A percentile compares a stretch with the other conserved stretches of the same genome.
Evolutionary conservation across 2,329 filamentous ascomycete genomes (phyloP).

Genomic region (Cladosporium sp.): DNA sequence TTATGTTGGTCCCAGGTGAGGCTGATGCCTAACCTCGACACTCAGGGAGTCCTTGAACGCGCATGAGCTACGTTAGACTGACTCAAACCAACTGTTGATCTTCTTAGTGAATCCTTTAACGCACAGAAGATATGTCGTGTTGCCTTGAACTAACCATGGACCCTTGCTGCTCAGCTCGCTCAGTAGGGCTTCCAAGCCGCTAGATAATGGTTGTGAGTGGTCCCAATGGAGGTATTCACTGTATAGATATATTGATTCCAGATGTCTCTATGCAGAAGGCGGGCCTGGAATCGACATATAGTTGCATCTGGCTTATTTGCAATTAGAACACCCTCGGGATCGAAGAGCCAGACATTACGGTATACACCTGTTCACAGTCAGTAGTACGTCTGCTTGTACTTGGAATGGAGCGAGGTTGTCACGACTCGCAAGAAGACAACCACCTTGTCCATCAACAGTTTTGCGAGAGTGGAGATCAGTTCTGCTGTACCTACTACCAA

Average conservation of each 20-base stretch:
- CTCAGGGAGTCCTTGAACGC: not conserved
- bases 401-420: not conserved
- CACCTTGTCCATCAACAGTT: not conserved
- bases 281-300: not conserved
- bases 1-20: not conserved
- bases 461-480: not conserved
- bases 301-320: not conserved
- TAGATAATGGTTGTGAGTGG: not conserved
- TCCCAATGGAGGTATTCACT: not conserved
- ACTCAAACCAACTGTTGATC: not conserved
- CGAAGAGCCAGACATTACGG: not conserved
- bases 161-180: not conserved
- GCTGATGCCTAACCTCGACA: not conserved
- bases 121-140: not conserved
- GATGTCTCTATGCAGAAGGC: no score
- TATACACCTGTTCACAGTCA: not conserved
- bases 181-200: not conserved
- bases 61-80: not conserved
- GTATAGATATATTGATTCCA: not conserved
- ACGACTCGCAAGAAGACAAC: not conserved
- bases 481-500: no score
- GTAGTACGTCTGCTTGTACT: not conserved
- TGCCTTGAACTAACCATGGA: not conserved
- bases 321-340: not conserved
- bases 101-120: not conserved